phyloP scores from a whole-genome alignment of 257 asterid genomes.

The Jasminum sambac region DNA sequence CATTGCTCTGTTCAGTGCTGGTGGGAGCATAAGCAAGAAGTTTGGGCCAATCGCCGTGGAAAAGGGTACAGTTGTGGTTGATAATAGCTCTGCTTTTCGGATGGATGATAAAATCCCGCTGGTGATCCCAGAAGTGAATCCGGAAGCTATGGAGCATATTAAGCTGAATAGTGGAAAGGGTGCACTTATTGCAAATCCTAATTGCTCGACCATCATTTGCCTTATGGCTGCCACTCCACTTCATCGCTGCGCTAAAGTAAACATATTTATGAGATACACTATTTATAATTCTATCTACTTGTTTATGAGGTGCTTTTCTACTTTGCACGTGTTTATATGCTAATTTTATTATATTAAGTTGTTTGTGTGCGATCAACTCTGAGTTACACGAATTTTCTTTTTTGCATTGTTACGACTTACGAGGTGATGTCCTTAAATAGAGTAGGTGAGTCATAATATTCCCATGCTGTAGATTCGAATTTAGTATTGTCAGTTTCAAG shows the following conservation, averaged over 20 bases:
- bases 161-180: slow-evolving; percentile 72
- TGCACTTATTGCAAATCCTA: slow-evolving; percentile 83
- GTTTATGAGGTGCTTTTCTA: neutral
- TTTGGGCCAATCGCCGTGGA: slow-evolving; percentile 77
- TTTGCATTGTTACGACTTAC: neutral
- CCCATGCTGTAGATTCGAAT: neutral
- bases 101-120: slow-evolving; percentile 87
- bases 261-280: slow-evolving; percentile 13
- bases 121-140: slow-evolving; percentile 94
- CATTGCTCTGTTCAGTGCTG: slow-evolving; percentile 89
- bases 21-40: slow-evolving; percentile 88
- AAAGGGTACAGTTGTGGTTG: slow-evolving; percentile 81
- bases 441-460: neutral
- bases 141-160: slow-evolving; percentile 80
- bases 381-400: neutral
- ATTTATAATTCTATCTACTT: neutral
- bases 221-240: slow-evolving; percentile 94
- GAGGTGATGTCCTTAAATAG: neutral
- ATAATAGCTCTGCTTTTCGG: slow-evolving; percentile 96
- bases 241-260: slow-evolving; percentile 82
- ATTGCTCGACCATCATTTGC: slow-evolving; percentile 91
- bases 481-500: neutral
- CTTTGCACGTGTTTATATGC: neutral
- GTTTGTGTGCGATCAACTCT: neutral
- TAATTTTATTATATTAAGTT: neutral